Percentiles rank a stretch among this genome's conserved stretches.
These are phyloP conservation scores for Amanita phalloides DNA, from an alignment of 768 basidiomycete genomes.

Conservation along the genomic window DNA sequence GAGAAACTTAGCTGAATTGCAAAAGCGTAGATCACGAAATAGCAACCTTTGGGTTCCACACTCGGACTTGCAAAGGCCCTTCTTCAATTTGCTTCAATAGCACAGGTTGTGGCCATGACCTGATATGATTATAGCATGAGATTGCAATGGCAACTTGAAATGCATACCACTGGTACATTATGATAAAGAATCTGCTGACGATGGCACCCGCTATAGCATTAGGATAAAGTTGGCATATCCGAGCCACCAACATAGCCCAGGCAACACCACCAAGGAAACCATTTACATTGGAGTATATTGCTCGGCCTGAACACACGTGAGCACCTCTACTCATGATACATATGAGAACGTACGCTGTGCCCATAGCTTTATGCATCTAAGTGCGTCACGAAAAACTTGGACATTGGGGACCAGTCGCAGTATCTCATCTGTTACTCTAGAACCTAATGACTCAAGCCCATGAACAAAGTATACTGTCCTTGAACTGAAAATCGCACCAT, in stretches of 20 bases:
- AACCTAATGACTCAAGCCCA: slow-evolving; percentile 41
- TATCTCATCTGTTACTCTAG: slow-evolving; percentile 93
- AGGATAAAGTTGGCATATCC: slow-evolving; percentile 98
- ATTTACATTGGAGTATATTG: slow-evolving; percentile 96
- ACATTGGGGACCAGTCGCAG: slow-evolving; percentile 91
- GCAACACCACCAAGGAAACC: slow-evolving; percentile 98
- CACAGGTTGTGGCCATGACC: slow-evolving; percentile 99
- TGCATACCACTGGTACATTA: slow-evolving; percentile 91
- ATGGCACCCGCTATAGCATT: slow-evolving; percentile 91
- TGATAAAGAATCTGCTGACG: slow-evolving; percentile 96
- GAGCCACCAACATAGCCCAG: slow-evolving; percentile 98
- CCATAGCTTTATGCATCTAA: slow-evolving; percentile 97
- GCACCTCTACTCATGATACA: not conserved
- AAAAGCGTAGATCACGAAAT: not conserved
- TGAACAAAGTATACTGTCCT: not conserved
- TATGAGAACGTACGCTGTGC: slow-evolving; percentile 61
- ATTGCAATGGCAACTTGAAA: not conserved
- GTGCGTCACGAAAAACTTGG: slow-evolving; percentile 85
- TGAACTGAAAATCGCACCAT: slow-evolving; percentile 43
- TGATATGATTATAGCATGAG: slow-evolving; percentile 19
- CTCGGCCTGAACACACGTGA: slow-evolving; percentile 49
- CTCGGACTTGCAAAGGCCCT: slow-evolving; percentile 83
- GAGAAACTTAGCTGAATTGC: slow-evolving; percentile 2
- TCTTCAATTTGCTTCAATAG: slow-evolving; percentile 94
- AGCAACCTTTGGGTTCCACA: slow-evolving; percentile 92